phyloP scores from a whole-genome alignment of 371 early-diverging fungal species.

The Mortierella polycephala region DNA sequence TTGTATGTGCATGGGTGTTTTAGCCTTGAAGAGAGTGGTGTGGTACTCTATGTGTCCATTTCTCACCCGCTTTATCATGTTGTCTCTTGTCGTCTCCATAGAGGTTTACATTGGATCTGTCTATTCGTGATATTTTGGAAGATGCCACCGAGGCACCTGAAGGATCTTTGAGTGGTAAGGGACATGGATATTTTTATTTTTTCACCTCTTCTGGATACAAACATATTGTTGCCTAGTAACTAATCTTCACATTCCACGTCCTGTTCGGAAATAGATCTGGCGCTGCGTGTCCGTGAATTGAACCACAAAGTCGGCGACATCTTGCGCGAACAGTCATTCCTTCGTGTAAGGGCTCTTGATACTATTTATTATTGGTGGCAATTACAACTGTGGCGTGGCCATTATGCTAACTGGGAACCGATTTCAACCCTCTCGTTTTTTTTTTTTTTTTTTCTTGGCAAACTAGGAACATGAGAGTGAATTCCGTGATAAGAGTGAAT shows the following conservation, averaged over 20 bases:
- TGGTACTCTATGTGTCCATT: too few species aligned
- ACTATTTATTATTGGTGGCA: not conserved
- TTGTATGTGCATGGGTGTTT: too few species aligned
- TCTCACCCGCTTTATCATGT: too few species aligned
- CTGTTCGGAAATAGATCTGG: conserved; percentile 63
- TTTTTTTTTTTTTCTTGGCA: conserved; percentile 1
- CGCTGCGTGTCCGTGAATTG: conserved; percentile 79
- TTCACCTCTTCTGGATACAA: not conserved
- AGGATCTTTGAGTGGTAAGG: conserved; percentile 65
- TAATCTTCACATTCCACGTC: not conserved
- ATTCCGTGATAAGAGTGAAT: conserved; percentile 88
- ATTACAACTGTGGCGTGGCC: too few species aligned
- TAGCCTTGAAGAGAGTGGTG: too few species aligned
- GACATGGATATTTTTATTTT: not conserved
- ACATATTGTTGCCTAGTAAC: not conserved
- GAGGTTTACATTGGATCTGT: conserved; percentile 39
- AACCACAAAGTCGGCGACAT: conserved; percentile 86
- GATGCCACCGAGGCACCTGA: conserved; percentile 49
- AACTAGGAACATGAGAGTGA: conserved; percentile 86
- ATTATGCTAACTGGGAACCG: too few species aligned
- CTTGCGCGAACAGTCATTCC: conserved; percentile 89
- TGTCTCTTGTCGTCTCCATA: conserved; percentile 3
- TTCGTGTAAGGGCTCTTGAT: conserved; percentile 72
- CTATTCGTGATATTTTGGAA: conserved; percentile 38
- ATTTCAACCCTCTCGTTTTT: too few species aligned